Percentiles rank a stretch among this genome's conserved stretches.
Conservation (phyloP, 306 rosid genomes). For the Pterocarpus santalinus region DNA sequence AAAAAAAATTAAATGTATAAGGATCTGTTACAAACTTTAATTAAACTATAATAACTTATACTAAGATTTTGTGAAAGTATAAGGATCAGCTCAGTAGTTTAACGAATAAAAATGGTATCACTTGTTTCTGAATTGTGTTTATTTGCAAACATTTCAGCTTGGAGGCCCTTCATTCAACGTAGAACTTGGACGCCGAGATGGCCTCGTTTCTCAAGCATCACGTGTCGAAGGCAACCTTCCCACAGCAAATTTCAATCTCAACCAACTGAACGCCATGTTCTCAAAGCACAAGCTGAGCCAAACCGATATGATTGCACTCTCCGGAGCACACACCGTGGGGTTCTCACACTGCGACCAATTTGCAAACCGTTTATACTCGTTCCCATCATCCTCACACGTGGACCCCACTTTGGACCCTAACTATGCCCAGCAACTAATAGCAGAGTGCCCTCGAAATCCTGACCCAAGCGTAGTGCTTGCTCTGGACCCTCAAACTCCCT, state of each 20-base stretch:
- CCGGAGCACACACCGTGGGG: slow-evolving; percentile 88
- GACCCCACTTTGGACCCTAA: slow-evolving; percentile 69
- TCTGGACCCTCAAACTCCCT: slow-evolving; percentile 65
- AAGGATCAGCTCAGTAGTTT: too few species aligned
- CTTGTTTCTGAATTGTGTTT: neutral
- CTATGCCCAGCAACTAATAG: slow-evolving; percentile 57
- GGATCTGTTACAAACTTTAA: too few species aligned
- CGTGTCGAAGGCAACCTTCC: slow-evolving; percentile 68
- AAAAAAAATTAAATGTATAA: too few species aligned
- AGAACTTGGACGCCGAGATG: slow-evolving; percentile 86
- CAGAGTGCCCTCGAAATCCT: slow-evolving; percentile 55
- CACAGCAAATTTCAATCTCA: slow-evolving; percentile 58
- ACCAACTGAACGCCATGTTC: slow-evolving; percentile 64
- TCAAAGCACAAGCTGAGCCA: slow-evolving; percentile 57
- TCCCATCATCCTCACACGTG: slow-evolving; percentile 44
- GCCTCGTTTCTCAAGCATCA: slow-evolving; percentile 67
- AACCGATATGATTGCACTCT: slow-evolving; percentile 77
- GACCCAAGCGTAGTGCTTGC: slow-evolving; percentile 48
- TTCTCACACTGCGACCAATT: slow-evolving; percentile 77
- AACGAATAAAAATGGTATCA: neutral
- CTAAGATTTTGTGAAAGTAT: too few species aligned
- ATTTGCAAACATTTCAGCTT: slow-evolving; percentile 47
- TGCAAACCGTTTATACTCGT: slow-evolving; percentile 59
- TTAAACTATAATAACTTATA: too few species aligned
- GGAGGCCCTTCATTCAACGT: slow-evolving; percentile 81